Evolutionary conservation across 495 filamentous ascomycete species (phyloP), one percentile per base, ranked within the genome.

Genomic region (Filosporella fistucella): DNA sequence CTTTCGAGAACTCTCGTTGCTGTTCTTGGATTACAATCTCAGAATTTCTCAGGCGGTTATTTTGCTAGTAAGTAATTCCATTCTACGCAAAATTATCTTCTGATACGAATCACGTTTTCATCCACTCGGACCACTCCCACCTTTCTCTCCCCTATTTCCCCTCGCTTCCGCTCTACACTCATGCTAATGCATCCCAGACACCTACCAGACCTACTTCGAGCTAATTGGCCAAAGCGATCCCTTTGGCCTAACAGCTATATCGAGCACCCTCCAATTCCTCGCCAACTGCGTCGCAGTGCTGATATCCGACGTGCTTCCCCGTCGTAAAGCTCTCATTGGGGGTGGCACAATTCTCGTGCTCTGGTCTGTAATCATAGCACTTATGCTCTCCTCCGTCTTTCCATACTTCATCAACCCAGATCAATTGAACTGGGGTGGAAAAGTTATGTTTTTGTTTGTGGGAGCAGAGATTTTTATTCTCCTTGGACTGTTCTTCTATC

Each of bases 261-360:
- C 16, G 14, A 23, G 18, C 14, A 36, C 43, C n/a, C 29, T 34
- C 24, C 28, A 24, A 18, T 36, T 46, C 29, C 30, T 33, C 26
- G 10, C 29, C 26, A 46, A 35, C 18, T 46, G 28, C 20, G 26
- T 34, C 10, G 26, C 43, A 18, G 43, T 20, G 14, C 21, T n/a
- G n/a, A 35, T 58, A 3, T 51, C 59, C 13, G 59, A 57, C 28
- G 28, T 30, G 8, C n/a, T 30, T 30, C n/a, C 28, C 8, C 8
- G 28, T 8, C 28, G 28, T 8, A 30, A 30, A 8, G n/a, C 28
- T 8, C 28, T 30, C n/a, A 30, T 30, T 8, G 28, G 28, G n/a
- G 28, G 28, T 30, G 28, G 28, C n/a, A n/a, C n/a, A n/a, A n/a
- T n/a, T n/a, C n/a, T n/a, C n/a, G n/a, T n/a, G n/a, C n/a, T n/a